A percentile compares a stretch with the other conserved stretches of the same genome.
phyloP scores from a whole-genome alignment of 2,329 filamentous ascomycete species.

The Fusarium sp. region DNA sequence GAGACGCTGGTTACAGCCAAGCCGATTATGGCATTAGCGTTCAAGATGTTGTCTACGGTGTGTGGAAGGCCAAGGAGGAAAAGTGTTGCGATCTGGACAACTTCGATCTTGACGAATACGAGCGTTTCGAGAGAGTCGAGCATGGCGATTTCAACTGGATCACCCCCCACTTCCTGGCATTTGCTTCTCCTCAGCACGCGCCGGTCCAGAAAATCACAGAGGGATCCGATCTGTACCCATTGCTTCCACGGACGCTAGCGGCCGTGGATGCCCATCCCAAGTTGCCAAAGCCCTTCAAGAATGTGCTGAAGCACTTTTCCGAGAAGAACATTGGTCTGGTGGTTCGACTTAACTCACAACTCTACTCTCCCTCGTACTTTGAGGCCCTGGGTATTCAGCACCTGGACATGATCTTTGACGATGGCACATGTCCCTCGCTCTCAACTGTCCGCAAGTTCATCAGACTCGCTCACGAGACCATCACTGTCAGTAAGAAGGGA shows the following conservation, averaged over 20 bases:
- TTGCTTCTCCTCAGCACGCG: conserved; percentile 90
- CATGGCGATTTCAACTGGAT: conserved; percentile 99
- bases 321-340: conserved; percentile 92
- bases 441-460: conserved; percentile 95
- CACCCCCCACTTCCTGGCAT: conserved; percentile 92
- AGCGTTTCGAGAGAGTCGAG: conserved; percentile 93
- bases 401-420: conserved; percentile 99
- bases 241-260: conserved; percentile 79
- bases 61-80: conserved; percentile 99
- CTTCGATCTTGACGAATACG: conserved; percentile 97
- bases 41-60: conserved; percentile 97
- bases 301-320: conserved; percentile 89
- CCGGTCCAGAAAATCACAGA: conserved; percentile 79
- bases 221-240: conserved; percentile 77
- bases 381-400: conserved; percentile 94
- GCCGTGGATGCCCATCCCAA: conserved; percentile 77
- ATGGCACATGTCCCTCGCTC: conserved; percentile 93
- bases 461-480: conserved; percentile 92
- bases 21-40: conserved; percentile 96
- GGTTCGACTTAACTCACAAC: conserved; percentile 92
- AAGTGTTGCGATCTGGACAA: conserved; percentile 90
- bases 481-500: conserved; percentile 87
- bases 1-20: conserved; percentile 97
- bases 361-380: conserved; percentile 98
- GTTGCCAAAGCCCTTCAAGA: conserved; percentile 91